These are phyloP conservation scores for Penicillium olsonii DNA, from an alignment of 2,329 filamentous ascomycete genomes.

Conservation along the genomic window DNA sequence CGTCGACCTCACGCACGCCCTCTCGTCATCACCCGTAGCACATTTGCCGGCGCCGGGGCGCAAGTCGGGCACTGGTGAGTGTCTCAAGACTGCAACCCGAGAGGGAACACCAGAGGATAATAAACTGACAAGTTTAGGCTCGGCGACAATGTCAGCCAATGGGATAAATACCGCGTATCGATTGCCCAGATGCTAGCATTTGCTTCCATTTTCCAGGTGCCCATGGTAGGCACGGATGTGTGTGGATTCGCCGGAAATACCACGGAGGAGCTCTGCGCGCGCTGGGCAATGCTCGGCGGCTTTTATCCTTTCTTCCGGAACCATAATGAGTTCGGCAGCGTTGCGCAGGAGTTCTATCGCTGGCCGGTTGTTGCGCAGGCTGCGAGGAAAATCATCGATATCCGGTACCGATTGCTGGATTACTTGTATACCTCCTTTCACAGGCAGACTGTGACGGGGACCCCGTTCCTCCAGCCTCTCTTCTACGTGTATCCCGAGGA, in stretches of 20 bases:
- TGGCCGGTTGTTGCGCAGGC: conserved; percentile 66
- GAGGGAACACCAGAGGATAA: conserved; percentile 36
- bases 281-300: conserved; percentile 73
- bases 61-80: conserved; percentile 57
- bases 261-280: conserved; percentile 68
- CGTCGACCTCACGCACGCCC: conserved; percentile 66
- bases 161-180: conserved; percentile 61
- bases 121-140: conserved; percentile 40
- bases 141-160: conserved; percentile 62
- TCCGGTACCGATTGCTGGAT: conserved; percentile 75
- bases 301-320: conserved; percentile 77
- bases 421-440: conserved; percentile 76
- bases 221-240: conserved; percentile 70
- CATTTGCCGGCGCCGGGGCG: conserved; percentile 70
- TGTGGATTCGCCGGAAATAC: conserved; percentile 73
- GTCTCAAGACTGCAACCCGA: conserved; percentile 19
- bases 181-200: conserved; percentile 64
- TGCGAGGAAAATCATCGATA: conserved; percentile 67
- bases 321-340: conserved; percentile 59
- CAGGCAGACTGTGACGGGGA: conserved; percentile 61
- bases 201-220: conserved; percentile 66
- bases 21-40: conserved; percentile 73
- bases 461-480: conserved; percentile 67
- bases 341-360: conserved; percentile 72
- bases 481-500: conserved; percentile 71